Percentiles rank a stretch among this genome's conserved stretches.
phyloP scores from a whole-genome alignment of 2,329 filamentous ascomycete species.

The Blumeriella jaapii region DNA sequence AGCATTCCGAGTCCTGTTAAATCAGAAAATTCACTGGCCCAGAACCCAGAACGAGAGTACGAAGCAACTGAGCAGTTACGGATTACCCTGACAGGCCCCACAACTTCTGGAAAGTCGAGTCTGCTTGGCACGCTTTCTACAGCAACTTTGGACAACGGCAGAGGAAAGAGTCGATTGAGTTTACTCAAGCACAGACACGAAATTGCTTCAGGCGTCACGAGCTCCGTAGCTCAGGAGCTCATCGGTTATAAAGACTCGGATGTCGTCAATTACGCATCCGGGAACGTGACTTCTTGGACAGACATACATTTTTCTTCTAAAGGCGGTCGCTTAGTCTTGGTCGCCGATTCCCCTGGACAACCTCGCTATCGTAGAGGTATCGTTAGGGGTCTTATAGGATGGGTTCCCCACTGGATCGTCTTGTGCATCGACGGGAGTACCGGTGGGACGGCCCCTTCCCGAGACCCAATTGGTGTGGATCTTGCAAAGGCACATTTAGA shows the following conservation, averaged over 20 bases:
- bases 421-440: no score
- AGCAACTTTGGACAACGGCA: conserved; percentile 79
- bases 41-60: background rate
- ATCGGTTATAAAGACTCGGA: conserved; percentile 60
- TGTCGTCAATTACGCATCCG: conserved; percentile 74
- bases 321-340: conserved; percentile 66
- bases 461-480: conserved; percentile 51
- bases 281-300: conserved; percentile 84
- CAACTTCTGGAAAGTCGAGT: conserved; percentile 85
- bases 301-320: conserved; percentile 78
- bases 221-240: conserved; percentile 87
- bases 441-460: conserved; percentile 35
- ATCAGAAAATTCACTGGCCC: background rate
- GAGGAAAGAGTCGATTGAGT: conserved; percentile 79
- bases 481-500: conserved; percentile 71
- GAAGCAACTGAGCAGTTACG: conserved; percentile 55
- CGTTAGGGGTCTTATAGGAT: conserved; percentile 80
- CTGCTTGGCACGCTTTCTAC: conserved; percentile 81
- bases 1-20: conserved; percentile 2
- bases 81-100: conserved; percentile 78
- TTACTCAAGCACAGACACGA: conserved; percentile 90
- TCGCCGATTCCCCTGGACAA: conserved; percentile 87
- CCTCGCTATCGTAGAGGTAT: conserved; percentile 83
- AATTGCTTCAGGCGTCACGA: conserved; percentile 82
- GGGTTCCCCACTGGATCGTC: conserved; percentile 89